phyloP scores from a whole-genome alignment of 805 yeast species.

The Barnettozyma sucrosica region DNA sequence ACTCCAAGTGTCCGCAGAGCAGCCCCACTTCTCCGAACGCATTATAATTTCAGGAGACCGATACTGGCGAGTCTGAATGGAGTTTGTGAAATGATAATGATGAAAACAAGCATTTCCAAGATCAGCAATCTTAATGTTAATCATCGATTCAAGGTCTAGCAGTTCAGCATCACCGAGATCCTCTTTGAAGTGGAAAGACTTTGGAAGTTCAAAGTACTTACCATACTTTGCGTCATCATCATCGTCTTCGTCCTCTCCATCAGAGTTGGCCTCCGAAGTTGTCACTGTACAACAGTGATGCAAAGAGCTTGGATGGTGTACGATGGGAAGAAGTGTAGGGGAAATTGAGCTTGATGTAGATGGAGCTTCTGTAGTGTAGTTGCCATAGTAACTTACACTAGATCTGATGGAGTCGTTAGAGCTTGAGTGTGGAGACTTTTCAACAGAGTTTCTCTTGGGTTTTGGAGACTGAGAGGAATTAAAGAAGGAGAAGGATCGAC shows the following conservation, averaged over 20 bases:
- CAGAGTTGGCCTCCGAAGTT: constrained; percentile 14
- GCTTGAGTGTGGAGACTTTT: constrained; percentile 1
- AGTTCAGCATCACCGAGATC: constrained; percentile 7
- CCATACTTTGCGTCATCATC: background rate
- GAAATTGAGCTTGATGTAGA: constrained; percentile 8
- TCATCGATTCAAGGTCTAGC: constrained; percentile 11
- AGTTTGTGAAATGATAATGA: constrained; percentile 58
- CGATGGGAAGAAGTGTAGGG: constrained; percentile 10
- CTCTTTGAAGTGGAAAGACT: constrained; percentile 2
- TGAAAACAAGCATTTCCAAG: constrained; percentile 67
- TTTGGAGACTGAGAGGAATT: background rate
- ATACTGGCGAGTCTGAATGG: constrained; percentile 65
- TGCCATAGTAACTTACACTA: constrained; percentile 17
- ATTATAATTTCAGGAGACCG: constrained; percentile 59
- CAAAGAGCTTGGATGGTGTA: constrained; percentile 4
- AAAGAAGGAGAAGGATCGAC: constrained; percentile 4
- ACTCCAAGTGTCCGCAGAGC: constrained; percentile 59
- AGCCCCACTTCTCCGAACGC: constrained; percentile 51
- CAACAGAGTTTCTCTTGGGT: background rate
- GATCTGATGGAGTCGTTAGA: constrained; percentile 7
- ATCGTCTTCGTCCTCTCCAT: constrained; percentile 10
- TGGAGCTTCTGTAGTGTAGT: constrained; percentile 6
- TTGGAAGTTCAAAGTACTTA: constrained; percentile 4
- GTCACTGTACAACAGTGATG: constrained; percentile 8
- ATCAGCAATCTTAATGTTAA: constrained; percentile 53